These are phyloP conservation scores for Metschnikowia peoriensis DNA, from an alignment of 805 yeast genomes.

Conservation along the genomic window DNA sequence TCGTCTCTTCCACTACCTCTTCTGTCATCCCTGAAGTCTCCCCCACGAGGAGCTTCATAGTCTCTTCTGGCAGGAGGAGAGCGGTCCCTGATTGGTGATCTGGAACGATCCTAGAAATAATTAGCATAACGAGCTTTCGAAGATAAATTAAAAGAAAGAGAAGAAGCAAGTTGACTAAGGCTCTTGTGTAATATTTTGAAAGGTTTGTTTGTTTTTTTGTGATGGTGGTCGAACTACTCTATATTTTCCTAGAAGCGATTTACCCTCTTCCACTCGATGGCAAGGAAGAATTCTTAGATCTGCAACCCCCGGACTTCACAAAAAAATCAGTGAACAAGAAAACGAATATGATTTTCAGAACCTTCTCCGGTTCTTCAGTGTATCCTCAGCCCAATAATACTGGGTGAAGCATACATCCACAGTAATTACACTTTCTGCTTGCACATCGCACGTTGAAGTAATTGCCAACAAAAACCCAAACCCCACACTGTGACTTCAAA, in stretches of 20 bases:
- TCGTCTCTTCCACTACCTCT: constrained; percentile 19
- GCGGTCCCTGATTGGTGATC: constrained; percentile 26
- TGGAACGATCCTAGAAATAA: constrained; percentile 25
- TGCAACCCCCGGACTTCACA: background rate
- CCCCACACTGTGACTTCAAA: background rate
- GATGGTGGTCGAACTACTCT: background rate
- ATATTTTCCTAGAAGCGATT: background rate
- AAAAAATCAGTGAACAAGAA: background rate
- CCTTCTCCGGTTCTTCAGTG: background rate
- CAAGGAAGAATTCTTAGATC: background rate
- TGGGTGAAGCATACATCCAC: background rate
- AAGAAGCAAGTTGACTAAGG: background rate
- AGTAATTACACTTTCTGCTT: background rate
- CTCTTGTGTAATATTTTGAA: background rate
- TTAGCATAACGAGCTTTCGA: constrained; percentile 6
- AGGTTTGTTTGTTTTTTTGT: background rate
- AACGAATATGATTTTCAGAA: background rate
- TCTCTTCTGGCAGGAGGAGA: constrained; percentile 40
- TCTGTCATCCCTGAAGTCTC: constrained; percentile 13
- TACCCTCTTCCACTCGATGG: background rate
- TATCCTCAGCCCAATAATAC: background rate
- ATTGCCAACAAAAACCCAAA: background rate
- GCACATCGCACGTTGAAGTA: constrained; percentile 3
- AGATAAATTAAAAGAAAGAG: background rate
- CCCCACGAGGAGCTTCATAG: constrained; percentile 22